These are phyloP conservation scores for Rhizopogon rudus DNA, from an alignment of 768 basidiomycete species.

Conservation along the genomic window DNA sequence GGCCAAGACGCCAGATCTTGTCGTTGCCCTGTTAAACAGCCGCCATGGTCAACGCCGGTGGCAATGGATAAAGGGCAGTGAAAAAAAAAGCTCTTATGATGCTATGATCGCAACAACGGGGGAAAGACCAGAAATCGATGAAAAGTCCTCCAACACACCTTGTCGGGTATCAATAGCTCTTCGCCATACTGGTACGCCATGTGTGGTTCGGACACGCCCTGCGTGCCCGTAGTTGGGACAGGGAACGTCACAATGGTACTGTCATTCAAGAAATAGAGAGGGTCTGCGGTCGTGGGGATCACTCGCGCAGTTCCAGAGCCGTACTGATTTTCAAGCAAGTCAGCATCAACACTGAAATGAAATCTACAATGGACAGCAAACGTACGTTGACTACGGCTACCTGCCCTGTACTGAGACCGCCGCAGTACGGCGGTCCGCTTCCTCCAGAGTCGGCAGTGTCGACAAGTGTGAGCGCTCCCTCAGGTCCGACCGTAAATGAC, in stretches of 20 bases:
- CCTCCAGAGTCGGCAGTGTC: constrained; percentile 48
- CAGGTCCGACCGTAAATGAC: constrained; percentile 44
- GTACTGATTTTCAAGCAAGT: constrained; percentile 32
- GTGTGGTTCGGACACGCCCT: constrained; percentile 54
- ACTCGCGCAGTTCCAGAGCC: constrained; percentile 49
- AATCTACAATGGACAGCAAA: not conserved
- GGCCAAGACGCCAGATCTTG: constrained; percentile 61
- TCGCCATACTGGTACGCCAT: constrained; percentile 51
- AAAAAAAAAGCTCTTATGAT: no score
- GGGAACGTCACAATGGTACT: constrained; percentile 53
- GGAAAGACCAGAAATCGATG: not conserved
- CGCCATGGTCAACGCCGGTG: not conserved
- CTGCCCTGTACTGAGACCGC: constrained; percentile 47
- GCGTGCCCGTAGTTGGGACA: constrained; percentile 23
- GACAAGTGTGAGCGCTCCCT: constrained; percentile 42
- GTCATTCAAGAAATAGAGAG: constrained; percentile 25
- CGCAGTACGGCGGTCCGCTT: constrained; percentile 45
- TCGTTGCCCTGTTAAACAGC: constrained; percentile 47
- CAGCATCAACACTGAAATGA: not conserved
- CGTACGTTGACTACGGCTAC: constrained; percentile 58
- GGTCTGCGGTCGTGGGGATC: constrained; percentile 39
- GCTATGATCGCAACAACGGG: not conserved
- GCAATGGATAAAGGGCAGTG: not conserved
- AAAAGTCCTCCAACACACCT: constrained; percentile 35
- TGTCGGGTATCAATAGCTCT: constrained; percentile 62